Conservation (phyloP, 2,329 filamentous ascomycete genomes). For the Alternaria triticina region DNA sequence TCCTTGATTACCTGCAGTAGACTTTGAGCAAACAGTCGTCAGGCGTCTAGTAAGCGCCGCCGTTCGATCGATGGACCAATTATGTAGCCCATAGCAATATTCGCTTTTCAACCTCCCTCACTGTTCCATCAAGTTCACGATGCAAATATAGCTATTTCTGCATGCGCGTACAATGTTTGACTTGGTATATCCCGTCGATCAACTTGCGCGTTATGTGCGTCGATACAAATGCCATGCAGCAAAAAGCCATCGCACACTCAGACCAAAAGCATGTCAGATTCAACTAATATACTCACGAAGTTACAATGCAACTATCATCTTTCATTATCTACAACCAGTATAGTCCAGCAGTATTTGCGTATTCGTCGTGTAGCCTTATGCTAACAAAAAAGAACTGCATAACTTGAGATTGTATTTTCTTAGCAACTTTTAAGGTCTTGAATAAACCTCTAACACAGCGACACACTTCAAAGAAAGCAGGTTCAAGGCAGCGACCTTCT, state of each 20-base stretch:
- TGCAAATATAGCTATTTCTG: neutral
- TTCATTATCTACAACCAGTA: neutral
- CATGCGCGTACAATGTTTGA: neutral
- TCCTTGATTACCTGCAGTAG: neutral
- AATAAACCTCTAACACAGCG: neutral
- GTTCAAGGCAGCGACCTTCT: neutral
- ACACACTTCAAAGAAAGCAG: neutral
- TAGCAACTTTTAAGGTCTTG: neutral
- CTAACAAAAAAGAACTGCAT: neutral
- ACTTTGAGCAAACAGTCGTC: neutral
- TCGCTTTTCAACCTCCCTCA: neutral
- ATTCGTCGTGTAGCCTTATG: neutral
- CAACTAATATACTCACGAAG: neutral
- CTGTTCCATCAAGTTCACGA: neutral
- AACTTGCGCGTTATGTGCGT: neutral
- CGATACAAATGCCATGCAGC: neutral
- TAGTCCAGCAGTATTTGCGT: neutral
- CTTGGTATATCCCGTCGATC: neutral
- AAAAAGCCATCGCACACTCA: neutral
- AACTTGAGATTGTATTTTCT: neutral
- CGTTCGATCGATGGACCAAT: neutral
- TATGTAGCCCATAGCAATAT: neutral
- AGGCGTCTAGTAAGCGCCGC: conserved; percentile 6
- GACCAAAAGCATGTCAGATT: neutral
- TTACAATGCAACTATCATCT: neutral